These are phyloP conservation scores for Phanerochaete sordida DNA, from an alignment of 768 basidiomycete species.

Conservation along the genomic window DNA sequence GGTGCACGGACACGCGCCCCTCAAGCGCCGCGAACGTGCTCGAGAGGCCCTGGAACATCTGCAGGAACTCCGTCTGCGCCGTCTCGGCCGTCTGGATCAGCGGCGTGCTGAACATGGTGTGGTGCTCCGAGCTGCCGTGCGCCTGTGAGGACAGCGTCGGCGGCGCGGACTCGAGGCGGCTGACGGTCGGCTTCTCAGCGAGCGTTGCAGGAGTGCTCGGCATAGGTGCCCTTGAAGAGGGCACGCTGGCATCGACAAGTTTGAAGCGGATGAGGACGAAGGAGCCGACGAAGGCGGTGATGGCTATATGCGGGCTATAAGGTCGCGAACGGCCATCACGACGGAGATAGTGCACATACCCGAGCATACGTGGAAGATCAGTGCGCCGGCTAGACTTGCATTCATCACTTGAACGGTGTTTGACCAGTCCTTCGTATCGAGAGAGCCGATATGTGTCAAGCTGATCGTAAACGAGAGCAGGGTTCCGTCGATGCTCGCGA, in stretches of 20 bases:
- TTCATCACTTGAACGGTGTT: slow-evolving; percentile 6
- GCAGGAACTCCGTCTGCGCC: background rate
- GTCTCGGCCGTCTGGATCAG: background rate
- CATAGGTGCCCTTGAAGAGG: background rate
- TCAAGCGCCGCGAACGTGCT: slow-evolving; percentile 15
- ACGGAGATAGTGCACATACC: slow-evolving; percentile 1
- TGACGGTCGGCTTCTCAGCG: background rate
- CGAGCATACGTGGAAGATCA: slow-evolving; percentile 15
- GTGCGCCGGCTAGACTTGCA: slow-evolving; percentile 8
- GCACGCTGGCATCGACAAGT: slow-evolving; percentile 7
- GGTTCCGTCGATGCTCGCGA: slow-evolving; percentile 44
- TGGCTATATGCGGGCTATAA: slow-evolving; percentile 1
- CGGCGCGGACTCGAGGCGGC: background rate
- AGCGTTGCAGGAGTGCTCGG: background rate
- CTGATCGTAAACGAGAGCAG: slow-evolving; percentile 7
- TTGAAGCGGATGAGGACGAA: slow-evolving; percentile 18
- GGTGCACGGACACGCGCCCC: slow-evolving; percentile 18
- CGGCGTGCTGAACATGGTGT: background rate
- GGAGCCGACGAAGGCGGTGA: slow-evolving; percentile 14
- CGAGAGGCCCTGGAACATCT: slow-evolving; percentile 13
- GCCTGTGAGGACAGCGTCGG: slow-evolving; percentile 3
- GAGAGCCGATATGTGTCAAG: background rate
- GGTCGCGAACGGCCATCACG: background rate
- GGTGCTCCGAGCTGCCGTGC: background rate
- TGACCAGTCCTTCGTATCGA: slow-evolving; percentile 1